phyloP scores from a whole-genome alignment of 768 basidiomycete species.

The Psilocybe sp. region DNA sequence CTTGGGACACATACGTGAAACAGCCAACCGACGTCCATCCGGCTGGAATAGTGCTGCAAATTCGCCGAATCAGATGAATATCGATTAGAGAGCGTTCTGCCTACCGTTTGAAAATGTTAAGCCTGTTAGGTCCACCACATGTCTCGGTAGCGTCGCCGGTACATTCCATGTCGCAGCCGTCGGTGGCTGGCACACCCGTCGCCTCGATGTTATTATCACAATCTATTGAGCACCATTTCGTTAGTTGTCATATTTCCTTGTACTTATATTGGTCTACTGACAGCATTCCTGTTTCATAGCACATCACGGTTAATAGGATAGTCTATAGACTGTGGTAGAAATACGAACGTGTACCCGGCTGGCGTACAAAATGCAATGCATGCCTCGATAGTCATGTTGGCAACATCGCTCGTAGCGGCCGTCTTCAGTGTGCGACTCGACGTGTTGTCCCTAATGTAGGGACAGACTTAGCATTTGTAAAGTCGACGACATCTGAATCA shows the following conservation, averaged over 20 bases:
- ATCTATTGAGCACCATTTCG: conserved; percentile 38
- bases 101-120: conserved; percentile 10
- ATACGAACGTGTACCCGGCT: conserved; percentile 46
- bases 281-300: conserved; percentile 17
- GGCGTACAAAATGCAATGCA: conserved; percentile 44
- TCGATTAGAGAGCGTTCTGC: background rate
- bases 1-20: no score
- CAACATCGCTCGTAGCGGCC: conserved; percentile 35
- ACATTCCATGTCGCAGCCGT: conserved; percentile 54
- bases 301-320: background rate
- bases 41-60: no score
- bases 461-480: no score
- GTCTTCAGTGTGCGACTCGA: conserved; percentile 53
- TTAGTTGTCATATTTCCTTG: background rate
- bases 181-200: conserved; percentile 35
- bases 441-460: conserved; percentile 44
- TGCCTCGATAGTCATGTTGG: conserved; percentile 55
- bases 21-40: no score
- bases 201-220: conserved; percentile 52
- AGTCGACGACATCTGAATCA: no score
- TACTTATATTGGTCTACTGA: conserved; percentile 12
- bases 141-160: conserved; percentile 50
- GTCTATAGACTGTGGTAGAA: background rate
- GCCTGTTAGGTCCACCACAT: conserved; percentile 50
- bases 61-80: no score